A percentile compares a stretch with the other conserved stretches of the same genome.
These are phyloP conservation scores for Alloascoidea hylecoeti DNA, from an alignment of 805 yeast species.

Conservation along the genomic window DNA sequence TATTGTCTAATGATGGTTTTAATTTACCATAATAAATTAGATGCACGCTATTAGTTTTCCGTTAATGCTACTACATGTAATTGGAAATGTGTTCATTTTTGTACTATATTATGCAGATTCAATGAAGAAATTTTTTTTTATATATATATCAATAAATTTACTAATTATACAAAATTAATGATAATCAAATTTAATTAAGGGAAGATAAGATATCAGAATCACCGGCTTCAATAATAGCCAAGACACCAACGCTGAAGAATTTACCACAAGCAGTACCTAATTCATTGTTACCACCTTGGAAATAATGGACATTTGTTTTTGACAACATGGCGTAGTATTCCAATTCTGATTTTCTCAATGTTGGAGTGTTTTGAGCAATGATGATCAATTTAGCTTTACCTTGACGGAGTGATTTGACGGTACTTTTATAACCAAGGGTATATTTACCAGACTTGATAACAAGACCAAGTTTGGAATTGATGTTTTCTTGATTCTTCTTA, in stretches of 20 bases:
- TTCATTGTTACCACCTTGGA: conserved; percentile 96
- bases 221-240: conserved; percentile 82
- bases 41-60: no score
- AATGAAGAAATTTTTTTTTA: no score
- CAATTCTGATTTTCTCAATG: conserved; percentile 86
- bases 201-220: conserved; percentile 76
- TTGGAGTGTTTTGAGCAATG: conserved; percentile 89
- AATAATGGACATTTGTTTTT: conserved; percentile 77
- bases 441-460: conserved; percentile 87
- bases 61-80: no score
- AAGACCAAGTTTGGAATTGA: conserved; percentile 82
- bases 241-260: conserved; percentile 88
- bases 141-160: no score
- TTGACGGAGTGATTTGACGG: conserved; percentile 80
- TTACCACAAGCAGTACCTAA: conserved; percentile 94
- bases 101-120: no score
- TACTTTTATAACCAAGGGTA: conserved; percentile 88
- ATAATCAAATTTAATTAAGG: no score
- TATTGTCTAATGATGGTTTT: no score
- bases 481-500: conserved; percentile 63
- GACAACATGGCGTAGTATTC: conserved; percentile 94
- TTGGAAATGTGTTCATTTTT: no score
- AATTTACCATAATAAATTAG: no score
- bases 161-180: no score
- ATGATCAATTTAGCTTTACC: conserved; percentile 83